Conservation (phyloP, 164 flowering plant genomes). For the Dillenia turbinata region DNA sequence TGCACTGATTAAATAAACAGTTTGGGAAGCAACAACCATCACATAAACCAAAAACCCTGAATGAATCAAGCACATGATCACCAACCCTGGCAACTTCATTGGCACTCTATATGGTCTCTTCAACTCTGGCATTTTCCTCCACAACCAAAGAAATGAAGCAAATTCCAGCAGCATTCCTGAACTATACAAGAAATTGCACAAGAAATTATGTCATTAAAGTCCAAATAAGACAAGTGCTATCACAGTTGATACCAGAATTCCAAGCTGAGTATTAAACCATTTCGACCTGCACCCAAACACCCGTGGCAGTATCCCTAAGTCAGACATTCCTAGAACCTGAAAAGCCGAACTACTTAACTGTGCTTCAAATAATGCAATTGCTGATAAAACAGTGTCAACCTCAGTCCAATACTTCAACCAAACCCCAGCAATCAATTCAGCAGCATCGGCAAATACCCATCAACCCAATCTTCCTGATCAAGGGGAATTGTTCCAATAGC, state of each 20-base stretch:
- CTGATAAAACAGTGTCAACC: constrained; percentile 43
- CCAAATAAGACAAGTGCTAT: constrained; percentile 38
- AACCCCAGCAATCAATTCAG: constrained; percentile 41
- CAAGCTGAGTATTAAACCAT: constrained; percentile 58
- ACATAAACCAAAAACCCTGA: constrained; percentile 43
- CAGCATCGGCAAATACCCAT: constrained; percentile 57
- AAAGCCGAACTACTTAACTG: constrained; percentile 52
- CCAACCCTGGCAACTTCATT: constrained; percentile 25
- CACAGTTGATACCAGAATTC: constrained; percentile 33
- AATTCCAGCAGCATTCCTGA: constrained; percentile 65
- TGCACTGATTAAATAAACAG: constrained; percentile 35
- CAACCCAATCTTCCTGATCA: constrained; percentile 40
- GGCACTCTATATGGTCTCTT: constrained; percentile 52
- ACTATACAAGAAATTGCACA: constrained; percentile 58
- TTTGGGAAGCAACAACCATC: constrained; percentile 35
- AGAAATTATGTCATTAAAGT: constrained; percentile 40
- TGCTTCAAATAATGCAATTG: constrained; percentile 56
- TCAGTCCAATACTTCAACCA: constrained; percentile 59
- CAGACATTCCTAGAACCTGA: constrained; percentile 60
- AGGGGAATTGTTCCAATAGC: constrained; percentile 38
- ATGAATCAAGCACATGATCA: constrained; percentile 53
- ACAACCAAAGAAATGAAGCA: constrained; percentile 52
- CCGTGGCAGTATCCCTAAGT: constrained; percentile 40
- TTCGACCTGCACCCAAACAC: constrained; percentile 27
- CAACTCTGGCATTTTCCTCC: constrained; percentile 32